Conservation (phyloP, 345 rosid genomes). For the Brassica incana region DNA sequence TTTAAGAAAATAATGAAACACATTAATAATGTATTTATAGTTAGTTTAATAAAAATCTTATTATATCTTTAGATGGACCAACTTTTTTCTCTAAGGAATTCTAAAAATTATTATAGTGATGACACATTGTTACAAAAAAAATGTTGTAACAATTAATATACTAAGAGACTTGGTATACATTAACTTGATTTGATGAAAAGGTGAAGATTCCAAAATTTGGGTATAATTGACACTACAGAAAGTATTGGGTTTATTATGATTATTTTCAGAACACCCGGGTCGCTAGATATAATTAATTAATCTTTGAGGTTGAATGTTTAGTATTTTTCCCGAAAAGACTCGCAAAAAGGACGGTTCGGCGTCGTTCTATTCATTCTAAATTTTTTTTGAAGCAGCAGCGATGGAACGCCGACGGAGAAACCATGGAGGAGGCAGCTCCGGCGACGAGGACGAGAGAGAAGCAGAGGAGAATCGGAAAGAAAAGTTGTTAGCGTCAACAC, state of each 20-base stretch:
- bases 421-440: constrained; percentile 14
- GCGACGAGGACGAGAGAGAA: constrained; percentile 25
- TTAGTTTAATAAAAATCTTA: no score
- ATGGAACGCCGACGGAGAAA: constrained; percentile 34
- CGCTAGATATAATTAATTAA: background rate
- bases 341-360: background rate
- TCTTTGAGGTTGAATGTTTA: no score
- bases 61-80: no score
- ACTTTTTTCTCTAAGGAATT: no score
- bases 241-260: background rate
- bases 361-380: constrained; percentile 1
- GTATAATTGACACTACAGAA: background rate
- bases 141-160: no score
- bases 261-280: background rate
- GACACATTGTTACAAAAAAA: no score
- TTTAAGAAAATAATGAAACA: no score
- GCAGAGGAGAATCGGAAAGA: constrained; percentile 58
- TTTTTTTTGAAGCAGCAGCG: background rate
- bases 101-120: no score
- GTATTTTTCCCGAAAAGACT: background rate
- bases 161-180: no score
- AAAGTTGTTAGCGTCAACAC: constrained; percentile 51
- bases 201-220: background rate
- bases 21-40: no score
- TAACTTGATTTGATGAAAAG: no score